Evolutionary conservation across 495 filamentous ascomycete species (phyloP), one percentile per base, ranked within the genome.

Genomic region (Aspergillus indologenus): DNA sequence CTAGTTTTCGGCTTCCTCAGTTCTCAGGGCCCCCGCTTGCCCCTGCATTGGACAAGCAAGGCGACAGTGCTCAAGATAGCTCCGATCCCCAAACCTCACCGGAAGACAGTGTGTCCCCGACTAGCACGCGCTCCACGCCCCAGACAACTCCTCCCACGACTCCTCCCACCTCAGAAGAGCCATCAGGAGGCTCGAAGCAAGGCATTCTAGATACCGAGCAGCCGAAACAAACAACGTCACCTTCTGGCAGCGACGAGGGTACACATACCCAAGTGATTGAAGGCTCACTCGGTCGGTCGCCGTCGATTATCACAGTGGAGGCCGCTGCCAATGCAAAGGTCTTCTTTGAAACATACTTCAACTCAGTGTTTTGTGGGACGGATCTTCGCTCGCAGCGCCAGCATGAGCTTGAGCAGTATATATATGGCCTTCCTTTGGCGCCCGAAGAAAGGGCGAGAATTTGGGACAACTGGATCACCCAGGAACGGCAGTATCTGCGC

Each of bases 331-430:
- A 88, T 9, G 87, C 91, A 31, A 96, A 96, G 71, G 82, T 95
- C 22, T 96, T 84, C 61, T 81, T 98, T 22, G 93, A 98, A 65
- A 90, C 86, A 3, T 81, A 92, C 64, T 96, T 90, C 76, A 85
- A 90, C 64, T 71, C 81, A 8, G 71, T 90, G 14, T 80, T 87
- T 44, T 70, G 75, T 31, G 71, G 72, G 31, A 59, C 74, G 5
- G 83, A 82, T 44, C 73, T 86, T 59, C 85, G 92, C 2, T 83
- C 82, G 9, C 69, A 88, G 57, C 86, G 93, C 3, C 82, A 84
- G 45, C 78, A 80, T 46, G 79, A 87, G 42, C 73, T 96, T 14
- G 90, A 96, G 67, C 69, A 75, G 3, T 76, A 82, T 20, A 75
- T 96, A 6, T 72, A 78, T 31, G 64, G 73, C 7, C 59, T 72